A percentile compares a stretch with the other conserved stretches of the same genome.
Conservation (phyloP, 495 filamentous ascomycete species). For the Sabuloglossum arenarium region DNA sequence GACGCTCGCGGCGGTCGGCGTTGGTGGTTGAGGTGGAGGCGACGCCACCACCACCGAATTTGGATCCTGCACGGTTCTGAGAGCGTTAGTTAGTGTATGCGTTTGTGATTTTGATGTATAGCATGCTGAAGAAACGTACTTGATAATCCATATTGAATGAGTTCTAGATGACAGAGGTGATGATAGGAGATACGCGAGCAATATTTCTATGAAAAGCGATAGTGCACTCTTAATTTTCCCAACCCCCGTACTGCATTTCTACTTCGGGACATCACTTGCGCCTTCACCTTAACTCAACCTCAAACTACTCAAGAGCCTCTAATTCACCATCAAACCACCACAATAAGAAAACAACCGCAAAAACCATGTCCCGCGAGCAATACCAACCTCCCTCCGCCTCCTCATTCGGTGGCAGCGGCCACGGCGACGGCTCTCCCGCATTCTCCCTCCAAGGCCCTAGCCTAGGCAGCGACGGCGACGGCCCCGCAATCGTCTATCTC, state of each 20-base stretch:
- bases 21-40: slow-evolving; percentile 86
- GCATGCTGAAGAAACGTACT: slow-evolving; percentile 16
- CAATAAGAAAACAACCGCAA: background rate
- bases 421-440: background rate
- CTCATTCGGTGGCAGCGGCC: background rate
- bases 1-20: slow-evolving; percentile 87
- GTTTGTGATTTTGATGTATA: background rate
- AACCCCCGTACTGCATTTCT: background rate
- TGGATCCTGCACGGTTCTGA: slow-evolving; percentile 87
- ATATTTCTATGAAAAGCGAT: background rate
- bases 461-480: slow-evolving; percentile 6
- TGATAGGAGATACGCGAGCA: no score
- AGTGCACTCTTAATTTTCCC: background rate
- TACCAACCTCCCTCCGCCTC: slow-evolving; percentile 5
- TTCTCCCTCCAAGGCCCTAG: background rate
- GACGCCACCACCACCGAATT: slow-evolving; percentile 94
- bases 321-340: background rate
- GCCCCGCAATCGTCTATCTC: slow-evolving; percentile 50
- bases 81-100: slow-evolving; percentile 8
- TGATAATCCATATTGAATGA: slow-evolving; percentile 32
- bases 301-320: background rate
- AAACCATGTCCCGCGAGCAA: slow-evolving; percentile 6
- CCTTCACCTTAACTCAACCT: background rate
- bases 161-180: background rate
- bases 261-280: background rate